Percentiles rank a stretch among this genome's conserved stretches.
Evolutionary conservation across 106 monocot genomes (phyloP).

Genomic region (Apostasia shenzhenica): DNA sequence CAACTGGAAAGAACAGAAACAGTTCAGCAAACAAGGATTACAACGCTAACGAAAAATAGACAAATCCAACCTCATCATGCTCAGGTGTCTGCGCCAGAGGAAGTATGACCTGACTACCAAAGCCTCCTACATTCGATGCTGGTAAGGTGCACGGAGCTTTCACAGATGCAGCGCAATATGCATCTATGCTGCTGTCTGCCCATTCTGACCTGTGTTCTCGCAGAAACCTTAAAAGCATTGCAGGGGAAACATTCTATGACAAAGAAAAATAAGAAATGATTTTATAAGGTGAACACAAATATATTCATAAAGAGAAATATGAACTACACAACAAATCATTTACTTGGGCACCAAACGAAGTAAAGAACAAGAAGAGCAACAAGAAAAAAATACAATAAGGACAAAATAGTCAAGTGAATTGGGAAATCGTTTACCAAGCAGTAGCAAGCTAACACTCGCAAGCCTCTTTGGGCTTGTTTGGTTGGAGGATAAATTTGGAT

Average conservation of each 20-base stretch:
- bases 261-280: neutral
- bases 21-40: neutral
- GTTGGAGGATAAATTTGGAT: too few species aligned
- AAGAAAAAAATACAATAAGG: too few species aligned
- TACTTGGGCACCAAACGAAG: too few species aligned
- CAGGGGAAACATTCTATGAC: conserved; percentile 50
- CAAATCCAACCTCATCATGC: conserved; percentile 45
- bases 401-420: too few species aligned
- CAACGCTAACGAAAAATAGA: neutral
- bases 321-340: too few species aligned
- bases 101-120: conserved; percentile 55
- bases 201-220: conserved; percentile 75
- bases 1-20: conserved; percentile 19
- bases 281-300: too few species aligned
- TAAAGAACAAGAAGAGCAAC: too few species aligned
- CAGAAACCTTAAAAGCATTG: conserved; percentile 47
- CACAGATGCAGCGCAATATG: conserved; percentile 42
- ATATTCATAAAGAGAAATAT: too few species aligned
- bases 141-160: conserved; percentile 41
- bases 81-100: conserved; percentile 61
- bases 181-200: conserved; percentile 62
- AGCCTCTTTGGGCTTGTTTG: too few species aligned
- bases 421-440: too few species aligned
- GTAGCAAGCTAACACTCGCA: too few species aligned
- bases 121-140: conserved; percentile 20